Evolutionary conservation across 768 basidiomycete species (phyloP), one percentile per base, ranked within the genome.

Genomic region (Mycena rosella): DNA sequence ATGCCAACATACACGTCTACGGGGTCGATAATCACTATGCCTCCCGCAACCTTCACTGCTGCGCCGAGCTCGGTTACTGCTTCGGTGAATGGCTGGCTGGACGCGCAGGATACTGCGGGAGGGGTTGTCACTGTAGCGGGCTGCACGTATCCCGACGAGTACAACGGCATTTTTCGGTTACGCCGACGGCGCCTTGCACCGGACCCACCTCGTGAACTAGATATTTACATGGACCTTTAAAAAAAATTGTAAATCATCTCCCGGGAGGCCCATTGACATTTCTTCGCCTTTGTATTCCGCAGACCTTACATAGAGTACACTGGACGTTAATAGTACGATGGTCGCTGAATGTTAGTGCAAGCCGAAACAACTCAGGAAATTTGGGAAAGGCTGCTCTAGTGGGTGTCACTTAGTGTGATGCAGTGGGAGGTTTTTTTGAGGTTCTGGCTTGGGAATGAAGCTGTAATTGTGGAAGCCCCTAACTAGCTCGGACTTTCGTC

Each of bases 1-100:
- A 74, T 92, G 30, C 90, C 91, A 10, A 88, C 88, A 38, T 92
- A 91, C 74, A 92, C 91, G 8, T 82, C 83, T 30, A 91, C 90
- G 7, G 87, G 84, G 15, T 72, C 86, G 3, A 78, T 89, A 51
- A 80, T 85, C 65, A 91, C 89, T 0, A 79, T 93, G 36, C 84
- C 88, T 17, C 82, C 83, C 10, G 83, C 86, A 9, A 87, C 86
- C 0, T 86, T 87, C 78, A 86, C 88, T 1, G 75, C 80, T 2
- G 78, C 61, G 18, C 77, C 76, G 18, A 75, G 77, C 9, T 76
- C 77, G 13, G 82, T 85, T 6, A 83, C 85, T 38, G 80, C 77
- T 60, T 75, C 80, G 1, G 86, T 84, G 17, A 78, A 82, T 68
- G 91, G 91, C 2, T 92, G 91, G 91, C 82, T 82, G 30, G 81